Conservation (phyloP, 1,139 yeast genomes). For the Candida neerlandica region DNA sequence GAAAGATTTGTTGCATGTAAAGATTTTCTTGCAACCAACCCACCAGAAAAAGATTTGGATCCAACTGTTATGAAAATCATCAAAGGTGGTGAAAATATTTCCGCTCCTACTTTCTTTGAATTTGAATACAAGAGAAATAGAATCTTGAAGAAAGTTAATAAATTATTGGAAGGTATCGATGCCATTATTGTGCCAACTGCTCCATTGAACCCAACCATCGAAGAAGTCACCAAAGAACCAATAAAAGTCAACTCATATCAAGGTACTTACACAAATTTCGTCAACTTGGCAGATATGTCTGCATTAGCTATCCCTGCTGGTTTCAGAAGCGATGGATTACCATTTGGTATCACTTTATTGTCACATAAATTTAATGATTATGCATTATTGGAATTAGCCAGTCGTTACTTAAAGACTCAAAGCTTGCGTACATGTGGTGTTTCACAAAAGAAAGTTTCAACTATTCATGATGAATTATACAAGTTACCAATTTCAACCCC, state of each 20-base stretch:
- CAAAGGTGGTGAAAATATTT: constrained; percentile 70
- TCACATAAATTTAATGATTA: constrained; percentile 83
- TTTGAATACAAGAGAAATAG: constrained; percentile 83
- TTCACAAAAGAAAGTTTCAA: constrained; percentile 21
- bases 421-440: constrained; percentile 20
- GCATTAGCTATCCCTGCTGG: constrained; percentile 93
- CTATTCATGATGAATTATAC: constrained; percentile 35
- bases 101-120: constrained; percentile 83
- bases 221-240: constrained; percentile 76
- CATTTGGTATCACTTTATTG: constrained; percentile 85
- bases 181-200: constrained; percentile 89
- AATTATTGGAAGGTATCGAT: constrained; percentile 61
- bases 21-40: constrained; percentile 71
- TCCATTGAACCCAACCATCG: constrained; percentile 85
- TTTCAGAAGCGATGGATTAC: constrained; percentile 79
- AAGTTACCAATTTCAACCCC: constrained; percentile 40
- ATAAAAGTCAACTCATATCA: constrained; percentile 79
- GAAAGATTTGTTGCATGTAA: constrained; percentile 86
- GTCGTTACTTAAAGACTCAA: constrained; percentile 58
- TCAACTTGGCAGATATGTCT: constrained; percentile 88
- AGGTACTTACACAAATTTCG: constrained; percentile 97
- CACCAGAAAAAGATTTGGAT: constrained; percentile 73
- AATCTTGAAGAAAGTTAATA: constrained; percentile 64
- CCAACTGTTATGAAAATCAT: constrained; percentile 82
- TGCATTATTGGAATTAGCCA: constrained; percentile 84